phyloP scores from a whole-genome alignment of 2,329 filamentous ascomycete species.

The Epichloe glyceriae region DNA sequence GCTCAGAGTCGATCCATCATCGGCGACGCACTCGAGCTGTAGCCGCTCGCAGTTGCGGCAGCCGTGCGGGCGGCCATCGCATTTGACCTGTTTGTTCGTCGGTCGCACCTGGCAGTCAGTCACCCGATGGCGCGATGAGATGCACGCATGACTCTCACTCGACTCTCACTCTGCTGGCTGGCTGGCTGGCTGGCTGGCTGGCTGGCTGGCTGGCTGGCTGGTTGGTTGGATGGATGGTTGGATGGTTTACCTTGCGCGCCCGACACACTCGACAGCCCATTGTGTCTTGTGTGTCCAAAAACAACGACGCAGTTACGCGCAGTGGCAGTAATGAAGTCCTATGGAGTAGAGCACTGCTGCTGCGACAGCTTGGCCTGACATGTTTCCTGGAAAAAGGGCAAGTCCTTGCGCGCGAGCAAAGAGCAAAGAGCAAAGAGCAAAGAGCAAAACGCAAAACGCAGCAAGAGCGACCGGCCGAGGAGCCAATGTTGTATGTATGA shows the following conservation, averaged over 20 bases:
- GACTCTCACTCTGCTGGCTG: too few relatives aligned
- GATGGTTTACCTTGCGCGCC: constrained; percentile 22
- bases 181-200: too few relatives aligned
- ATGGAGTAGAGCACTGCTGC: too few relatives aligned
- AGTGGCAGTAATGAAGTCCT: neutral
- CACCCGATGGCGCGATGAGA: neutral
- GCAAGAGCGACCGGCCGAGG: too few relatives aligned
- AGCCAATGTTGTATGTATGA: too few relatives aligned
- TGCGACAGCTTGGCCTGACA: neutral
- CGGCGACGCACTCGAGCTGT: constrained; percentile 27
- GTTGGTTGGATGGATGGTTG: too few relatives aligned
- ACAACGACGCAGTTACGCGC: neutral
- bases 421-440: too few relatives aligned
- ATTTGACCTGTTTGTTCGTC: constrained; percentile 22
- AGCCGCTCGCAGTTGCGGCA: constrained; percentile 30
- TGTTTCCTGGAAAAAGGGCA: neutral
- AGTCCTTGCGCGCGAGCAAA: too few relatives aligned
- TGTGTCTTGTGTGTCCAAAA: constrained; percentile 8
- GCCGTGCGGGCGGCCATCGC: constrained; percentile 27
- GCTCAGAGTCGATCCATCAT: constrained; percentile 18
- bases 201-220: too few relatives aligned
- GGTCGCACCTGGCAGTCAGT: too few relatives aligned
- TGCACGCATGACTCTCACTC: neutral
- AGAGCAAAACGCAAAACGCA: too few relatives aligned
- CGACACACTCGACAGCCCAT: constrained; percentile 30